These are phyloP conservation scores for Saccharomycopsis selenospora DNA, from an alignment of 805 yeast genomes.

Conservation along the genomic window DNA sequence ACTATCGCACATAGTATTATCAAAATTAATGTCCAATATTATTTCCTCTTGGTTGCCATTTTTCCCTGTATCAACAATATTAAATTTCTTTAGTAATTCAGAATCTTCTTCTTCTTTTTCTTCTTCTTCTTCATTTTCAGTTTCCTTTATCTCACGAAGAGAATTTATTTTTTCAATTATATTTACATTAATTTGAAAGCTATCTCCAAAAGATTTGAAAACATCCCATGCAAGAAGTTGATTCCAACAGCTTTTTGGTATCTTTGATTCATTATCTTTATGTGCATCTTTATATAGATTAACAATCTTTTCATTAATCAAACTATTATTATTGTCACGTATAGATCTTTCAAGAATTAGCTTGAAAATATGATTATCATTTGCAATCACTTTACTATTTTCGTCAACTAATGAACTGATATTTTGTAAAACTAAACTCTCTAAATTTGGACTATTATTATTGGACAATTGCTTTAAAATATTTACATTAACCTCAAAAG, in stretches of 20 bases:
- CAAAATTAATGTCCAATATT: neutral
- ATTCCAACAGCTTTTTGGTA: slow-evolving; percentile 11
- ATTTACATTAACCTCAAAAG: neutral
- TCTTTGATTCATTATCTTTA: neutral
- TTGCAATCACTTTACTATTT: neutral
- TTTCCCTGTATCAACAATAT: neutral
- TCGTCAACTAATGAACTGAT: neutral
- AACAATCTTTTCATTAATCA: slow-evolving; percentile 4
- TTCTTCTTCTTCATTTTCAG: neutral
- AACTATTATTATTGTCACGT: neutral
- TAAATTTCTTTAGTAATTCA: too few relatives aligned
- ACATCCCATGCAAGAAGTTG: slow-evolving; percentile 15
- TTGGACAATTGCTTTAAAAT: slow-evolving; percentile 1
- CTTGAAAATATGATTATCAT: neutral
- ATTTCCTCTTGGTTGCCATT: neutral
- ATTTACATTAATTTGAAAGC: neutral
- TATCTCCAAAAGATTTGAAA: slow-evolving; percentile 10
- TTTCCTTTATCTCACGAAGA: neutral
- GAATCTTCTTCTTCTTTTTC: slow-evolving; percentile 1
- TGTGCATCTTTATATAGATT: neutral
- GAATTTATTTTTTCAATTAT: slow-evolving; percentile 5
- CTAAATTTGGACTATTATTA: neutral
- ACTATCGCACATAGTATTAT: neutral
- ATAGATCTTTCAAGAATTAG: slow-evolving; percentile 5
- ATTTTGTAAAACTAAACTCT: neutral